These are phyloP conservation scores for Forsythia suspensa DNA, from an alignment of 257 asterid genomes.

Conservation along the genomic window DNA sequence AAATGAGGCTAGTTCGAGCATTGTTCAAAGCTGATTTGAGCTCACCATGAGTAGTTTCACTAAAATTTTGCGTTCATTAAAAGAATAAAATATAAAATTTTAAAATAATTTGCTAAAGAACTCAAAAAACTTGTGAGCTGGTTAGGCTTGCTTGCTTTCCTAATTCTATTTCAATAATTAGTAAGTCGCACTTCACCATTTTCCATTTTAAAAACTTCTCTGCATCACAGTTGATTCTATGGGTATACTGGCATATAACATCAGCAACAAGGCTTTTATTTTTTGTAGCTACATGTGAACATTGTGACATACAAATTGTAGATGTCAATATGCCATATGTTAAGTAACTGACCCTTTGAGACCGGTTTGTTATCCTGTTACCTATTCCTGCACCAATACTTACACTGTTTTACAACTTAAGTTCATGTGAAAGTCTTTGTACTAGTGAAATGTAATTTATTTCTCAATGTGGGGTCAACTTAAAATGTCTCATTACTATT, in stretches of 20 bases:
- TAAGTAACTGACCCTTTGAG: neutral
- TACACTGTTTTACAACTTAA: neutral
- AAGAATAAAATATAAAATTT: neutral
- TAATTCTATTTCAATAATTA: neutral
- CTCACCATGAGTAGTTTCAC: neutral
- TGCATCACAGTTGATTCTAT: neutral
- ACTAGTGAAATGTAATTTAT: slow-evolving; percentile 10
- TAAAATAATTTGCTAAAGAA: neutral
- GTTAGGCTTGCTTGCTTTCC: neutral
- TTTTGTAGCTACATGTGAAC: too few species aligned
- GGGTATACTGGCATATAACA: neutral
- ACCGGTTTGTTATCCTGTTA: neutral
- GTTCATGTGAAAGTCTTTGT: neutral
- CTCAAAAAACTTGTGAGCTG: neutral
- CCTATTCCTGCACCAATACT: neutral
- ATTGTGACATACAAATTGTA: too few species aligned
- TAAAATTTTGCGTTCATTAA: neutral
- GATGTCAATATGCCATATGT: neutral
- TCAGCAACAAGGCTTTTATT: neutral
- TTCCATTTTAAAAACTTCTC: neutral
- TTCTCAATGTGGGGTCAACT: slow-evolving; percentile 11
- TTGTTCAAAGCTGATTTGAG: neutral
- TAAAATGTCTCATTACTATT: slow-evolving; percentile 17
- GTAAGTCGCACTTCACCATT: neutral
- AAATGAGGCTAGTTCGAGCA: neutral